Evolutionary conservation across 2,329 filamentous ascomycete species (phyloP), one percentile per base, ranked within the genome.

Genomic region (Colletotrichum eremochloae): DNA sequence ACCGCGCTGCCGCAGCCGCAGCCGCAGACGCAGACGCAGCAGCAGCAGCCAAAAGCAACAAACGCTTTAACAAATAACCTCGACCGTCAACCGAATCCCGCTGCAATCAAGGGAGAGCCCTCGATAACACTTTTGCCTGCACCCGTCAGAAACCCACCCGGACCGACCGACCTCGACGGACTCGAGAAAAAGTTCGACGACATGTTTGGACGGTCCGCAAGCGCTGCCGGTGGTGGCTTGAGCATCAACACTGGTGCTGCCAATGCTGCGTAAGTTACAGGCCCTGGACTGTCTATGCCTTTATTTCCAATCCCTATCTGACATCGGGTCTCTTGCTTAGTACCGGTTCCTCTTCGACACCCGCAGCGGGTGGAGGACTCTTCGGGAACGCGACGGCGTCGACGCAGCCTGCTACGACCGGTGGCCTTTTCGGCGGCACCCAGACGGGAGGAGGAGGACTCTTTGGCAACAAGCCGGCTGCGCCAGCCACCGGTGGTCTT

Each of bases 161-260:
- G 11, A 33, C 24, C 24, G n/a, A 33, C 18, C 20, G 7, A 33
- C 6, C 38, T 64, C 55, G 55, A 48, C 33, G 70, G 42, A n/a
- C 55, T 65, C 48, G 66, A 70, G 38, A 9, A 24, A 33, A 20
- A 24, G 31, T 42, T 14, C 52, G 31, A 56, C 31, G 31, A 56
- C 31, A 70, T 72, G 70, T 72, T 70, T 57, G 68, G 68, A 67
- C 38, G 67, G 38, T 65, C 67, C 36, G 55, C 68, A 31, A 71
- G 56, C 60, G 66, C 57, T 44, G 60, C 71, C 18, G 67, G 88
- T 73, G 87, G 84, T 75, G 88, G 87, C 78, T 84, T 91, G 75
- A 90, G 87, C 78, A 91, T 91, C 81, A 92, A 91, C 81, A 91
- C 89, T 24, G 86, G 85, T 75, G 84, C 87, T 70, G 89, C 89